Percentiles rank a stretch among this genome's conserved stretches.
Conservation (phyloP, 2,329 filamentous ascomycete species). For the Penicillium sp. region DNA sequence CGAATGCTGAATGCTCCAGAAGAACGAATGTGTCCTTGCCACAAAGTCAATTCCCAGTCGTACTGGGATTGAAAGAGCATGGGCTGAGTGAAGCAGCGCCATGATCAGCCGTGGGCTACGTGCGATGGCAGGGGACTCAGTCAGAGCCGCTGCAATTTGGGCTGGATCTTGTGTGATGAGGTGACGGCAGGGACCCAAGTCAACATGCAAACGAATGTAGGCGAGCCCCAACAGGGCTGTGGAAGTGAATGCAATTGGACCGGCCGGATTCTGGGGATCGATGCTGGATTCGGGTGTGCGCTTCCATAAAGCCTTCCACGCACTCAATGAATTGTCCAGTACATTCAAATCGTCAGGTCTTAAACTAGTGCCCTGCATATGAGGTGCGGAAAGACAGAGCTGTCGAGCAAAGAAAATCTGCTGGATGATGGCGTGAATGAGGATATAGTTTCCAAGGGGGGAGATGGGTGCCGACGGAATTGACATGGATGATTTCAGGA, state of each 20-base stretch:
- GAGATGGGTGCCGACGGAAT: constrained; percentile 44
- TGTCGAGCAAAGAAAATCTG: constrained; percentile 55
- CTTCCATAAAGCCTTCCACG: constrained; percentile 57
- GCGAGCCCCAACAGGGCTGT: constrained; percentile 50
- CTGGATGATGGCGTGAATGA: constrained; percentile 56
- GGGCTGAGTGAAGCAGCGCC: constrained; percentile 54
- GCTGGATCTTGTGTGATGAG: constrained; percentile 50
- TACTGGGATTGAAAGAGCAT: constrained; percentile 56
- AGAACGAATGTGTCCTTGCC: constrained; percentile 54
- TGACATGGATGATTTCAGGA: constrained; percentile 40
- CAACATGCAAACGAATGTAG: constrained; percentile 50
- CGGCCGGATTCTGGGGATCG: constrained; percentile 54
- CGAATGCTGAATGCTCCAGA: constrained; percentile 58
- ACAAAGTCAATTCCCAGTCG: constrained; percentile 56
- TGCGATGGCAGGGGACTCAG: constrained; percentile 44
- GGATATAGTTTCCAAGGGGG: constrained; percentile 55
- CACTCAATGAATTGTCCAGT: constrained; percentile 49
- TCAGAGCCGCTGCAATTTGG: constrained; percentile 49
- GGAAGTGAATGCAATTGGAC: constrained; percentile 55
- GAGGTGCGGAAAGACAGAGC: constrained; percentile 47
- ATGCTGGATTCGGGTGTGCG: constrained; percentile 54
- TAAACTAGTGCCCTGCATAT: constrained; percentile 44
- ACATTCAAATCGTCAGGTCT: constrained; percentile 46
- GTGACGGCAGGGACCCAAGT: constrained; percentile 49
- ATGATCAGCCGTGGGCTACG: constrained; percentile 50